Evolutionary conservation across 2,329 filamentous ascomycete species (phyloP), one percentile per base, ranked within the genome.

Genomic region (Colletotrichum somersetense): DNA sequence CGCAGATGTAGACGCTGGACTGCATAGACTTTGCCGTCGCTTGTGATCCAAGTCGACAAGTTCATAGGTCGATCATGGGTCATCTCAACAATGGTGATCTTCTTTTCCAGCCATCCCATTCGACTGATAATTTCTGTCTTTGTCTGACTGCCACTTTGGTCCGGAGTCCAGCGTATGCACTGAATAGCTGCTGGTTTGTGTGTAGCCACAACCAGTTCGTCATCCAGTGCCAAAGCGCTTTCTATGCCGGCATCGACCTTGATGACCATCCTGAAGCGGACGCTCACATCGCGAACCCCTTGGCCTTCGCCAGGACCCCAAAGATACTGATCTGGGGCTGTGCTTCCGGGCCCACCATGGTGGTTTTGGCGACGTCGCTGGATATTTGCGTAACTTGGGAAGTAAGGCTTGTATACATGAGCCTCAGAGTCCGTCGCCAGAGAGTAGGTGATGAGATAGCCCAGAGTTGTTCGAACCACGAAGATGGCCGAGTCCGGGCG

Each of bases 41-140:
- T 93, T 6, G 94, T 96, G 68, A 97, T 89, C 96, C 96, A 99
- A 12, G 95, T 94, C 12, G 93, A 91, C 16, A 99, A 86, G 77
- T 97, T 98, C 95, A 99, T 99, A 0, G 96, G 96, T 72, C 96
- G 90, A 80, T 99, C 96, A 79, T 97, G 91, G 1, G 96, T 92
- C 92, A 99, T 97, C 77, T 97, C 93, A 23, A 87, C 85, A 65
- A 98, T 89, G 1, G 88, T 89, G 1, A 89, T 87, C 81, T 93
- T 96, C 80, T 93, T 95, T 64, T 91, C 90, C 30, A 98, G 83
- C 92, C 95, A 97, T 59, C 89, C 84, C 91, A 98, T 97, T 66
- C 93, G 92, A 77, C 91, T 95, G 73, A 98, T 84, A 10, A 98
- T 87, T 81, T 98, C 95, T 0, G 96, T 98, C 76, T 91, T 95